Evolutionary conservation across 1,284 basidiomycete species (phyloP).

Genomic region (Meripilus lineatus): DNA sequence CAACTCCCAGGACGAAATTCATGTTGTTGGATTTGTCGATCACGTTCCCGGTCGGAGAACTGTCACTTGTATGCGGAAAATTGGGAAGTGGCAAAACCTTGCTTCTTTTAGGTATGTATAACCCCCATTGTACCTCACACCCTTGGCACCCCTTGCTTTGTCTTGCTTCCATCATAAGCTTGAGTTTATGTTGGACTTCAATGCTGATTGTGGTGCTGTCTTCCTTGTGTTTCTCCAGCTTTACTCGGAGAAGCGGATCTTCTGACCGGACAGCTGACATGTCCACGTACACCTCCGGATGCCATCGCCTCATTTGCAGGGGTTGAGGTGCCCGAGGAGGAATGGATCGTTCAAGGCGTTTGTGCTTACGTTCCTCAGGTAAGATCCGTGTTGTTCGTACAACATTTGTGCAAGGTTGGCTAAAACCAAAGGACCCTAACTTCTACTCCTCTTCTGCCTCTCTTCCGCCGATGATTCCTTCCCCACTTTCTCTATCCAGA

Average conservation of each 20-base stretch:
- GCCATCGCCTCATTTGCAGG: conserved; percentile 57
- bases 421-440: no score
- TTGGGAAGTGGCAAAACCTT: conserved; percentile 82
- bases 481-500: background rate
- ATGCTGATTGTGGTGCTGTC: conserved; percentile 16
- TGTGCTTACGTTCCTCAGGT: conserved; percentile 94
- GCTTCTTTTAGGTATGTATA: conserved; percentile 55
- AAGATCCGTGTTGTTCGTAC: no score
- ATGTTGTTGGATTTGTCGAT: conserved; percentile 76
- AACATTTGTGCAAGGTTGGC: no score
- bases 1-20: conserved; percentile 78
- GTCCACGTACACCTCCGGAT: conserved; percentile 82
- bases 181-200: no score
- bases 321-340: conserved; percentile 38
- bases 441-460: background rate
- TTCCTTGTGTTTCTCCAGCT: conserved; percentile 49
- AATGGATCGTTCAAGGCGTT: conserved; percentile 75
- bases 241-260: conserved; percentile 91
- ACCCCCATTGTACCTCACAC: conserved; percentile 1
- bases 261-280: conserved; percentile 72
- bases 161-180: no score
- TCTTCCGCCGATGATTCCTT: background rate
- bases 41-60: conserved; percentile 72
- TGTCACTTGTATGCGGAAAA: conserved; percentile 82
- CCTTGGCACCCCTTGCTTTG: no score